Percentiles rank a stretch among this genome's conserved stretches.
These are phyloP conservation scores for Parastagonospora avenae DNA, from an alignment of 2,329 filamentous ascomycete genomes.

Conservation along the genomic window DNA sequence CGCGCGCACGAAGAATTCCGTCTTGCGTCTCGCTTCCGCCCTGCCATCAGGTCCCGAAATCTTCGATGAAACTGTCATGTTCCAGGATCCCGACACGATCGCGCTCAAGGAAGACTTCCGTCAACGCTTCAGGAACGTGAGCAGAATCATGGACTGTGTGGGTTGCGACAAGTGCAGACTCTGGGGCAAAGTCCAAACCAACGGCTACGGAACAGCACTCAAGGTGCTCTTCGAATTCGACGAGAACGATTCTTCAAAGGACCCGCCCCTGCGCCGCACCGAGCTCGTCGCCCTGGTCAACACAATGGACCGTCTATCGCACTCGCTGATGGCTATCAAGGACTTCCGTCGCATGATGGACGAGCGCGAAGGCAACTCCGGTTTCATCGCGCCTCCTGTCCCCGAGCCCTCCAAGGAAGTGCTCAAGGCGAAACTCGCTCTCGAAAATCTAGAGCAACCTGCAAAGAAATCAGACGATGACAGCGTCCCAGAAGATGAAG, in stretches of 20 bases:
- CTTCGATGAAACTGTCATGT: conserved; percentile 96
- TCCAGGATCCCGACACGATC: conserved; percentile 72
- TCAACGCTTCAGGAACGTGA: conserved; percentile 95
- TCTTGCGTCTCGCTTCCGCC: conserved; percentile 73
- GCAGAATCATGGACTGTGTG: conserved; percentile 96
- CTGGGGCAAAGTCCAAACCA: conserved; percentile 96
- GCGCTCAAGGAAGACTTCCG: conserved; percentile 96
- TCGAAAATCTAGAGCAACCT: conserved; percentile 23
- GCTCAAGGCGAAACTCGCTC: conserved; percentile 37
- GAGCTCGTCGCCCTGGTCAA: conserved; percentile 95
- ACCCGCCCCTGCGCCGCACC: conserved; percentile 79
- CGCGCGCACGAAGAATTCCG: conserved; percentile 76
- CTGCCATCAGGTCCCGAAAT: conserved; percentile 74
- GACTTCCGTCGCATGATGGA: conserved; percentile 68
- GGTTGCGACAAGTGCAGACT: conserved; percentile 98
- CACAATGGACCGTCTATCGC: conserved; percentile 84
- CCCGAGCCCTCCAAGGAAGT: conserved; percentile 33
- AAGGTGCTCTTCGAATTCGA: conserved; percentile 97
- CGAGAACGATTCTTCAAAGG: conserved; percentile 64
- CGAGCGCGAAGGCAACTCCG: conserved; percentile 40
- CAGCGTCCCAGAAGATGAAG: conserved; percentile 41
- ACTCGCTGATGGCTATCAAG: conserved; percentile 75
- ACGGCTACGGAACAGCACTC: conserved; percentile 90
- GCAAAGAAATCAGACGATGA: conserved; percentile 12
- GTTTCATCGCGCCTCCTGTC: conserved; percentile 16